Evolutionary conservation across 768 basidiomycete genomes (phyloP).

Genomic region (Dentipellis sp.): DNA sequence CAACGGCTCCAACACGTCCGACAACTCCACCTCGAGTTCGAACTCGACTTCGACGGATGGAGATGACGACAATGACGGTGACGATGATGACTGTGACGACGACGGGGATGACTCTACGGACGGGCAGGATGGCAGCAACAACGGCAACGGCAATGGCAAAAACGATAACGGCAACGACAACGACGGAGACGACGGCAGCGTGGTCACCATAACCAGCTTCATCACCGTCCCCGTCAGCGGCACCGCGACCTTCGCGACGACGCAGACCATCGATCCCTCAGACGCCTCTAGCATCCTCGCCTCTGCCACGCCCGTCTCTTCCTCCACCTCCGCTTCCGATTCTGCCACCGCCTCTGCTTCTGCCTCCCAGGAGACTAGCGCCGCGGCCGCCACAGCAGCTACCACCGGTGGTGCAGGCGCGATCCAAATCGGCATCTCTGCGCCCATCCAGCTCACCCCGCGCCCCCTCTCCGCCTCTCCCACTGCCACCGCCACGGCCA

Average conservation of each 20-base stretch:
- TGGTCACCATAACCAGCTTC: slow-evolving; percentile 20
- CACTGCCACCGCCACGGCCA: neutral
- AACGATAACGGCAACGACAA: slow-evolving; percentile 23
- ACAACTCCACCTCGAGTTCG: neutral
- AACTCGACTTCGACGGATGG: neutral
- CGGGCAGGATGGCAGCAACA: neutral
- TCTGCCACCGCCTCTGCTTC: neutral
- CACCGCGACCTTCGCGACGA: slow-evolving; percentile 22
- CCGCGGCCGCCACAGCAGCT: neutral
- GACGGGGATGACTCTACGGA: slow-evolving; percentile 4
- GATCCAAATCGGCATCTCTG: neutral
- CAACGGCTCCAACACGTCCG: slow-evolving; percentile 1
- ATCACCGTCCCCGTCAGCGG: slow-evolving; percentile 9
- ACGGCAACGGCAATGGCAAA: neutral
- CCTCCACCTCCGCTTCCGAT: slow-evolving; percentile 6
- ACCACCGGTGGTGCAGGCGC: neutral
- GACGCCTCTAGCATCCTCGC: slow-evolving; percentile 33
- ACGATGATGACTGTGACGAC: neutral
- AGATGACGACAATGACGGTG: neutral
- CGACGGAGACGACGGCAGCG: slow-evolving; percentile 17
- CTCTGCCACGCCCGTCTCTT: slow-evolving; percentile 22
- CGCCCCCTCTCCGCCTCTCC: neutral
- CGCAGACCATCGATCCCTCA: slow-evolving; percentile 33
- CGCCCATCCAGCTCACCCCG: neutral
- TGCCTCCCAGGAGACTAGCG: neutral